Evolutionary conservation across 352 stramenopile genomes (phyloP), one percentile per base, ranked within the genome.

Genomic region (Phytopythium helicoides): DNA sequence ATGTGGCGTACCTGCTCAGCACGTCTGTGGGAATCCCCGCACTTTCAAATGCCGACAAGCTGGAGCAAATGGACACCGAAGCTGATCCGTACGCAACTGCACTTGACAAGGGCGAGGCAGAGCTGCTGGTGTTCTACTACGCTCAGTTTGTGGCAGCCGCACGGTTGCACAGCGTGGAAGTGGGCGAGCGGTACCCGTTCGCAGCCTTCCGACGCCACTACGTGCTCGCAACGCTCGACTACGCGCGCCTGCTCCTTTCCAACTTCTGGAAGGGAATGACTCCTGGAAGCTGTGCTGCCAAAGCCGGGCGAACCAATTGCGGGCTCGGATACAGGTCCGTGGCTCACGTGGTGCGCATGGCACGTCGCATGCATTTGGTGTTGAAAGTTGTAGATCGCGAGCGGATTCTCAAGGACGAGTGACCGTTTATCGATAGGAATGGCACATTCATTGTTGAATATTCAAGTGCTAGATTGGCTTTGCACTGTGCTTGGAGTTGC

Each of bases 1-100:
- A 90, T 53, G 76, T 90, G 21, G 76, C 79, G 23, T 86, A 87
- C 45, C 38, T 90, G 19, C 60, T 90, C 42, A 86, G 79, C 59
- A 90, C 79, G 10, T 90, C 76, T 0, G 74, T 84, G 34, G 62
- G 44, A 26, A 76, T 86, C n/a, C 68, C 71, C n/a, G 66, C 72
- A 7, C 52, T 87, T 33, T 33, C 28, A 33, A 33, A 10, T 8
- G 14, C 3, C 10, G 57, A 10, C 6, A 10, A 25, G 21, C 16
- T 22, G 6, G 25, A 23, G 16, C 22, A 23, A 0, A 15, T 3
- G 41, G 23, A 21, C 7, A 6, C 0, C 14, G 41, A 36, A 19
- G 23, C 19, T 9, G 40, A 47, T 33, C 41, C 23, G 16, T 48
- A 19, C 9, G 23, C 41, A n/a, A 23, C 23, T 1, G 41, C 41